Percentiles rank a stretch among this genome's conserved stretches.
phyloP scores from a whole-genome alignment of 2,329 filamentous ascomycete species.

The Penicillium sp. region DNA sequence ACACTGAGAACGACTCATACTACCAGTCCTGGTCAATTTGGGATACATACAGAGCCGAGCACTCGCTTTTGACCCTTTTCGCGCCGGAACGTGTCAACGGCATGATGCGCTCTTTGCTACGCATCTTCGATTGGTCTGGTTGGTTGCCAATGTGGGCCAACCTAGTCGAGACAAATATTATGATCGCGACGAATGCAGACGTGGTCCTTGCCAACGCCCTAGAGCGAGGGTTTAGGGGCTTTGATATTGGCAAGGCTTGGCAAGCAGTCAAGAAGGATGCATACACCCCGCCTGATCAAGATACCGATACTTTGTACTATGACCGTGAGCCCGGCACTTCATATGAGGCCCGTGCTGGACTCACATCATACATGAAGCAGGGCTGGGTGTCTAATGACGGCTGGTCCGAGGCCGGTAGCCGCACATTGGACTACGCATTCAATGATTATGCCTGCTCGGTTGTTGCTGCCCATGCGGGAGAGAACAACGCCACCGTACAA shows the following conservation, averaged over 20 bases:
- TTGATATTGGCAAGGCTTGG: conserved; percentile 49
- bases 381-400: conserved; percentile 52
- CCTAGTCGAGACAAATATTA: conserved; percentile 53
- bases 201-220: conserved; percentile 52
- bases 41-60: conserved; percentile 52
- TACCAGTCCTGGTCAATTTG: conserved; percentile 55
- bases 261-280: conserved; percentile 48
- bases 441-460: conserved; percentile 48
- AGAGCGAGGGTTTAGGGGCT: conserved; percentile 44
- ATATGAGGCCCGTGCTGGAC: conserved; percentile 48
- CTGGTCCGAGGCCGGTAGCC: conserved; percentile 50
- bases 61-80: conserved; percentile 48
- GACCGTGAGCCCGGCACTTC: conserved; percentile 50
- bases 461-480: conserved; percentile 42
- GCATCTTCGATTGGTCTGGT: conserved; percentile 50
- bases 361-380: conserved; percentile 47
- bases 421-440: conserved; percentile 52
- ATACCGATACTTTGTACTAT: conserved; percentile 49
- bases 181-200: conserved; percentile 53
- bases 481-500: conserved; percentile 32
- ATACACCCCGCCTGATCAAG: conserved; percentile 46
- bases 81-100: conserved; percentile 49
- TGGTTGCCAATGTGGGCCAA: conserved; percentile 53
- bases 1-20: conserved; percentile 47
- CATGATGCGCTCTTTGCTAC: conserved; percentile 50